phyloP scores from a whole-genome alignment of 768 basidiomycete genomes.

The Lactarius akahatsu region DNA sequence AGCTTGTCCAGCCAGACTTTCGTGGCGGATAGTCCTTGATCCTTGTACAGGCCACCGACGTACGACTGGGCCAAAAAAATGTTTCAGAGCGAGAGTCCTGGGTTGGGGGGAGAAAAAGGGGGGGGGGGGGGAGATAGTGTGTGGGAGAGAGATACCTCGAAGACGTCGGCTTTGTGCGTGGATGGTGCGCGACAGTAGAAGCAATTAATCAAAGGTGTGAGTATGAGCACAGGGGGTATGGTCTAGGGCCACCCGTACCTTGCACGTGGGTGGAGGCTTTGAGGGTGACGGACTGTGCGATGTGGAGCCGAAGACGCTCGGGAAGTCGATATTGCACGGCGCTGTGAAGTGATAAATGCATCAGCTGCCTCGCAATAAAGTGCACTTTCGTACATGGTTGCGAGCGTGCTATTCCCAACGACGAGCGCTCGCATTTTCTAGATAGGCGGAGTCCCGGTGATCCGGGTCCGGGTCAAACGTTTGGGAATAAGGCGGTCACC shows the following conservation, averaged over 20 bases:
- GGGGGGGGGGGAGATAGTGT: not conserved
- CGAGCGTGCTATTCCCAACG: constrained; percentile 72
- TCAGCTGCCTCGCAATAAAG: constrained; percentile 1
- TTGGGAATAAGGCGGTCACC: not conserved
- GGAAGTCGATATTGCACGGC: constrained; percentile 66
- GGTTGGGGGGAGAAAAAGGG: not conserved
- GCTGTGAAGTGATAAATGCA: constrained; percentile 37
- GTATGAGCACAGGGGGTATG: not conserved
- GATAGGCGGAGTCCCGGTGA: not conserved
- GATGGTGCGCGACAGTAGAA: constrained; percentile 11
- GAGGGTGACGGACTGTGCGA: constrained; percentile 70
- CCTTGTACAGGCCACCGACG: constrained; percentile 73
- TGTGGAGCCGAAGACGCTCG: constrained; percentile 60
- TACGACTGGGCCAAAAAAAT: constrained; percentile 53
- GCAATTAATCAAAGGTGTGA: constrained; percentile 14
- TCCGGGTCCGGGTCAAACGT: constrained; percentile 1
- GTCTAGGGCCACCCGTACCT: constrained; percentile 45
- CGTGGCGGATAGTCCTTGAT: constrained; percentile 60
- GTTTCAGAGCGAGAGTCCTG: constrained; percentile 7
- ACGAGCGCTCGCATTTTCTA: constrained; percentile 79
- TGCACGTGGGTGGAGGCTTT: constrained; percentile 68
- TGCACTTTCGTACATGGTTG: constrained; percentile 51
- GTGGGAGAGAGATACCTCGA: constrained; percentile 53
- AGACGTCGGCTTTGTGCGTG: constrained; percentile 61
- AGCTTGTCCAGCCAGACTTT: constrained; percentile 60